phyloP scores from a whole-genome alignment of 2,329 filamentous ascomycete genomes.

The Aspergillus luchuensis region DNA sequence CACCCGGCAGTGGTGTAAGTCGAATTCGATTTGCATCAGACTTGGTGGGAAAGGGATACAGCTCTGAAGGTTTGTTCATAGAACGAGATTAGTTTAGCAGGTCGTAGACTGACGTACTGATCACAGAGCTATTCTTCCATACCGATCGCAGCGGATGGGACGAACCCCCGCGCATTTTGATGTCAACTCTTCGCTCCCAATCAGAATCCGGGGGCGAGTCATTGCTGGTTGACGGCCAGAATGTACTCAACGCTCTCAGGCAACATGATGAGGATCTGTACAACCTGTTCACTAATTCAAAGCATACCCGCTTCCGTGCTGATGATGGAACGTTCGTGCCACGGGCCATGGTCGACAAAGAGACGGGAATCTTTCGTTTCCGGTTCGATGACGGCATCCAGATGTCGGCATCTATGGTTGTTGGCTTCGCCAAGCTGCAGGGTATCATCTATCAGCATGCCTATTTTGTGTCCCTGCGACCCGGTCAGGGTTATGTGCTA shows the following conservation, averaged over 20 bases:
- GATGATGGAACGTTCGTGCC: slow-evolving; percentile 17
- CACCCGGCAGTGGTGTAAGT: slow-evolving; percentile 16
- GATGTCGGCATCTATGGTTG: slow-evolving; percentile 12
- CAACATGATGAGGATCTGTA: slow-evolving; percentile 10
- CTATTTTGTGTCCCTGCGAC: slow-evolving; percentile 9
- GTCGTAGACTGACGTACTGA: not conserved
- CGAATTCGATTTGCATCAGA: slow-evolving; percentile 14
- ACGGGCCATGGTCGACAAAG: slow-evolving; percentile 13
- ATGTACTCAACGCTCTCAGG: slow-evolving; percentile 11
- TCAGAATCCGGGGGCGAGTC: slow-evolving; percentile 14
- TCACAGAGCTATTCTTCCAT: slow-evolving; percentile 16
- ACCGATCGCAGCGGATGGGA: slow-evolving; percentile 20
- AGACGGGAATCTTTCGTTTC: slow-evolving; percentile 14
- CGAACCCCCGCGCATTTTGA: slow-evolving; percentile 12
- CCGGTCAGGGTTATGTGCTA: slow-evolving; percentile 17
- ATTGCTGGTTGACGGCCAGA: slow-evolving; percentile 12
- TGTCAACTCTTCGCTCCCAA: slow-evolving; percentile 14
- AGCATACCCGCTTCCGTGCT: slow-evolving; percentile 13
- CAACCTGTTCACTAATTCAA: slow-evolving; percentile 11
- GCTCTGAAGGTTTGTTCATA: slow-evolving; percentile 10
- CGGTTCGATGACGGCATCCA: slow-evolving; percentile 19
- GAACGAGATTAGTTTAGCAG: not conserved
- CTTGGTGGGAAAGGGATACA: slow-evolving; percentile 15
- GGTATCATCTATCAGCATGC: slow-evolving; percentile 13
- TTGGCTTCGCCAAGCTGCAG: slow-evolving; percentile 8